Evolutionary conservation across 2,329 filamentous ascomycete species (phyloP), one percentile per base, ranked within the genome.

Genomic region (Paraconiothyrium brasiliense): DNA sequence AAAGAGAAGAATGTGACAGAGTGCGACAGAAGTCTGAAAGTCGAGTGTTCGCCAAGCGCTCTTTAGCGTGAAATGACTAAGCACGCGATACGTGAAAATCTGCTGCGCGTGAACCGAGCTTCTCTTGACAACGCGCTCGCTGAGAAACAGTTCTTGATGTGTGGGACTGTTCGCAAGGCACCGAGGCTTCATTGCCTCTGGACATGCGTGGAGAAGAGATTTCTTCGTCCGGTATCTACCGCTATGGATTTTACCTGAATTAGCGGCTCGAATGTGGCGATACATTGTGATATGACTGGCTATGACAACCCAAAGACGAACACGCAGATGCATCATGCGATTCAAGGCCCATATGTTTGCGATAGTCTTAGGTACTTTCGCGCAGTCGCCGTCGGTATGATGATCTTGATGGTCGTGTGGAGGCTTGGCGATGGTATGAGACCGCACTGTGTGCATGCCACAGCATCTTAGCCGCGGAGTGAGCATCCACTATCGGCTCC

Each of bases 251-350:
- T 76, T 68, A 76, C 71, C 79, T 80, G 79, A 83, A 83, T 76
- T 76, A 80, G 81, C 79, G 81, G 82, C 79, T 84, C 82, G 82
- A 79, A 79, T 80, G 81, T 77, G 79, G 80, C 80, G 81, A 78
- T 72, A 84, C 80, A 83, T 76, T 50, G 11, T 41, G 39, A n/a
- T 7, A 35, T 35, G 14, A 41, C 14, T 16, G 10, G 14, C n/a
- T 35, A 8, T 34, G 27, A 32, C 14, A 20, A 14, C 10, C 22
- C 27, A 20, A 20, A 35, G 30, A 24, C 3, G n/a, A 14, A 22
- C 20, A 16, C 20, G 41, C 41, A 6, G 4, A 6, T 44, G 16
- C 8, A 44, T 44, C 41, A 13, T 44, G 41, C n/a, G 14, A 13
- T n/a, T 10, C n/a, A 13, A 44, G 16, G 32, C 20, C 13, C n/a